A percentile compares a stretch with the other conserved stretches of the same genome.
Evolutionary conservation across 2,329 filamentous ascomycete genomes (phyloP).

Genomic region (Xylariaceae sp.): DNA sequence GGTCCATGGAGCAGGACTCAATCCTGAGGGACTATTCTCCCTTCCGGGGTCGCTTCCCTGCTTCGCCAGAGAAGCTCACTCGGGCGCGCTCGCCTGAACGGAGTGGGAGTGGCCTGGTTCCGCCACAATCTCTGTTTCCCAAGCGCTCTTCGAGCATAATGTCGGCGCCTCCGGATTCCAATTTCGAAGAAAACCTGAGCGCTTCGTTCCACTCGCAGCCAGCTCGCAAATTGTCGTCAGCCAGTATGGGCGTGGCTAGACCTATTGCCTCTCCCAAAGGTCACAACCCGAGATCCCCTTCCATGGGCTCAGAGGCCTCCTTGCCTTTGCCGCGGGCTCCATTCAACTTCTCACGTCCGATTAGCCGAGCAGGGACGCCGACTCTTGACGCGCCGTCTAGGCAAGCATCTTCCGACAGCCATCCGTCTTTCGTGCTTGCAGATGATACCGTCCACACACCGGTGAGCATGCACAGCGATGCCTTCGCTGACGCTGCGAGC

Average conservation of each 20-base stretch:
- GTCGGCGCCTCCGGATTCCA: slow-evolving; percentile 56
- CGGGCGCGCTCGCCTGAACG: slow-evolving; percentile 42
- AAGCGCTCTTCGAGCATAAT: slow-evolving; percentile 52
- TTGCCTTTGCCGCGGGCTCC: slow-evolving; percentile 60
- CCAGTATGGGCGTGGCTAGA: slow-evolving; percentile 38
- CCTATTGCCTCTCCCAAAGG: slow-evolving; percentile 50
- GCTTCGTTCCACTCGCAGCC: slow-evolving; percentile 55
- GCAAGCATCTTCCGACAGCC: slow-evolving; percentile 60
- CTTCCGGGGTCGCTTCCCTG: slow-evolving; percentile 23
- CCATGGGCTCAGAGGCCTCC: slow-evolving; percentile 75
- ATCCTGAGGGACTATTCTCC: slow-evolving; percentile 29
- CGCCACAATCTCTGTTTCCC: slow-evolving; percentile 41
- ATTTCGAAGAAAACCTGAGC: slow-evolving; percentile 61
- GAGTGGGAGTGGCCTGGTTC: slow-evolving; percentile 40
- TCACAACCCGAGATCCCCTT: slow-evolving; percentile 69
- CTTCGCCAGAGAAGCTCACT: slow-evolving; percentile 37
- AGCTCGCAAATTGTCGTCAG: slow-evolving; percentile 73
- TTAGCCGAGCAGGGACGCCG: slow-evolving; percentile 65
- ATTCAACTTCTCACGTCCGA: slow-evolving; percentile 89
- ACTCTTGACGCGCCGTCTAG: slow-evolving; percentile 49
- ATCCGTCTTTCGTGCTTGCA: slow-evolving; percentile 53
- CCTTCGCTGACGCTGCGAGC: slow-evolving; percentile 45
- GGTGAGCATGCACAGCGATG: slow-evolving; percentile 64
- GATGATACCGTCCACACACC: slow-evolving; percentile 63
- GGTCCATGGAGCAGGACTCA: slow-evolving; percentile 25